Percentiles rank a stretch among this genome's conserved stretches.
These are phyloP conservation scores for Jackrogersella minutella DNA, from an alignment of 495 filamentous ascomycete genomes.

Conservation along the genomic window DNA sequence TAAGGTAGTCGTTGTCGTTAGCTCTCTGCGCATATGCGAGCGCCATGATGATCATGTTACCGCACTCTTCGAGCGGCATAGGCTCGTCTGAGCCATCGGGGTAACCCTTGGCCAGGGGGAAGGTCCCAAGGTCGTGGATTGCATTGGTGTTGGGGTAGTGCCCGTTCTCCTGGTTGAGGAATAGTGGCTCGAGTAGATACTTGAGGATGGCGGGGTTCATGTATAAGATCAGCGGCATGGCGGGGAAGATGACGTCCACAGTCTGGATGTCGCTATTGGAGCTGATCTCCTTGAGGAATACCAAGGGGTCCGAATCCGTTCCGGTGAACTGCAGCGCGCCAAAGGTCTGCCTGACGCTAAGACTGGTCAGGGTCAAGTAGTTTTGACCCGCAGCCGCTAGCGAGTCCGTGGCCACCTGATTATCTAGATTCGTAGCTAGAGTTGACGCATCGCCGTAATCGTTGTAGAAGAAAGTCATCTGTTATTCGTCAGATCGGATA, in stretches of 20 bases:
- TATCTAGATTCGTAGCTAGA: slow-evolving; percentile 69
- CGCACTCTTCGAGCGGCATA: slow-evolving; percentile 95
- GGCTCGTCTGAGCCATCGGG: slow-evolving; percentile 84
- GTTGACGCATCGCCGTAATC: slow-evolving; percentile 67
- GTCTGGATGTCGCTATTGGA: slow-evolving; percentile 94
- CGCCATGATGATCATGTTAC: slow-evolving; percentile 94
- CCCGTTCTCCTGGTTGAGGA: slow-evolving; percentile 89
- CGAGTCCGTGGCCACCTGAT: slow-evolving; percentile 75
- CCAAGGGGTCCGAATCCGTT: slow-evolving; percentile 75
- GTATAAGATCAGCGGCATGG: slow-evolving; percentile 89
- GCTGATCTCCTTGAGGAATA: slow-evolving; percentile 96
- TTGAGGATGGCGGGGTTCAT: slow-evolving; percentile 82
- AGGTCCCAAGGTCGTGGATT: slow-evolving; percentile 92
- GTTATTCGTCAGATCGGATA: not conserved
- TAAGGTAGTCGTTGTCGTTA: slow-evolving; percentile 52
- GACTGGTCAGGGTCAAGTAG: slow-evolving; percentile 83
- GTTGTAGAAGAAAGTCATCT: slow-evolving; percentile 73
- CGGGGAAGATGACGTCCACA: slow-evolving; percentile 95
- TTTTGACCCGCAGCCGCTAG: slow-evolving; percentile 67
- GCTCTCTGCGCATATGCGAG: slow-evolving; percentile 65
- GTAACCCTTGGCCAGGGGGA: slow-evolving; percentile 91
- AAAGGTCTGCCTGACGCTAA: slow-evolving; percentile 86
- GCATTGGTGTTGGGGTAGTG: slow-evolving; percentile 88
- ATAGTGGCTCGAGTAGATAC: slow-evolving; percentile 87
- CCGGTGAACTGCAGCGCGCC: slow-evolving; percentile 86